phyloP scores from a whole-genome alignment of 352 stramenopile genomes.

The Thalassiosira pacifica region DNA sequence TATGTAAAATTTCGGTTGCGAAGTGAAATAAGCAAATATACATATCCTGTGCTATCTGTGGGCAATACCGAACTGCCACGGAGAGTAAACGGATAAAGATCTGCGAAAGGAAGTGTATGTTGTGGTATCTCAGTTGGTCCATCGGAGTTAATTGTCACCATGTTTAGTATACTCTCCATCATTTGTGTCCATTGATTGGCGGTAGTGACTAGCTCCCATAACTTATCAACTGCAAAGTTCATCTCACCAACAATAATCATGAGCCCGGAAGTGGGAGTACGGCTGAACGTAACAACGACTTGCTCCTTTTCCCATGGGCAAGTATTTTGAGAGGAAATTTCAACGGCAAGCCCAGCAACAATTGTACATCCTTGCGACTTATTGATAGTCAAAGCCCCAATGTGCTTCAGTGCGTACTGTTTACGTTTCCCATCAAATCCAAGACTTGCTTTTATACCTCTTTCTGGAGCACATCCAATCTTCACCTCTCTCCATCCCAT shows the following conservation, averaged over 20 bases:
- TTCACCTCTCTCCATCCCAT: conserved; percentile 24
- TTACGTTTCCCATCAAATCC: conserved; percentile 2
- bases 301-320: conserved; percentile 28
- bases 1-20: not conserved
- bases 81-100: conserved; percentile 9
- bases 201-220: conserved; percentile 33
- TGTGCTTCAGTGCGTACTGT: conserved; percentile 38
- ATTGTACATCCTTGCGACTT: conserved; percentile 26
- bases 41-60: conserved; percentile 7
- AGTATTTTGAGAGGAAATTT: conserved; percentile 18
- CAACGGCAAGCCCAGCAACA: conserved; percentile 8
- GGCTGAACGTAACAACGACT: conserved; percentile 21
- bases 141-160: conserved; percentile 22
- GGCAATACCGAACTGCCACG: conserved; percentile 4
- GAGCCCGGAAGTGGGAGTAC: not conserved
- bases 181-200: conserved; percentile 21
- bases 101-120: not conserved
- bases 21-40: not conserved
- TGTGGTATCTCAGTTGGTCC: not conserved
- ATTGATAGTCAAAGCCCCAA: conserved; percentile 33
- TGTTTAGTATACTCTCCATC: conserved; percentile 10
- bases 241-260: conserved; percentile 28
- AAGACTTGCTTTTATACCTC: not conserved
- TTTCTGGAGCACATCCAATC: conserved; percentile 12
- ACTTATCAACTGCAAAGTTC: conserved; percentile 21